A percentile compares a stretch with the other conserved stretches of the same genome.
Evolutionary conservation across 495 filamentous ascomycete genomes (phyloP).

Genomic region (Penicillium maclennaniae): DNA sequence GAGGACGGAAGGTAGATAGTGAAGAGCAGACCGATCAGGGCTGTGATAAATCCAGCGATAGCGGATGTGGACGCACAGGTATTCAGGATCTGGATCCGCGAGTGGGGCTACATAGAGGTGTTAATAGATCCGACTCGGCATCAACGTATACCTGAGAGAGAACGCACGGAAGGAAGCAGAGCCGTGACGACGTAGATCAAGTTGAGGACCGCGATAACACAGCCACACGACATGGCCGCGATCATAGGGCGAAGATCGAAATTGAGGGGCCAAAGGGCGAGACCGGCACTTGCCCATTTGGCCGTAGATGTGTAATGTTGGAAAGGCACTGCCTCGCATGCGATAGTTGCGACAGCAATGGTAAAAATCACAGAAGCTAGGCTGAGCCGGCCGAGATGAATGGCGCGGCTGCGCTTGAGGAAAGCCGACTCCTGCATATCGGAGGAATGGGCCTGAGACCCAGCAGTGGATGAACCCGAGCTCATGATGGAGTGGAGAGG

Average conservation of each 20-base stretch:
- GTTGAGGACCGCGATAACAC: constrained; percentile 36
- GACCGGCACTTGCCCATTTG: constrained; percentile 30
- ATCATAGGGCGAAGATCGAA: constrained; percentile 46
- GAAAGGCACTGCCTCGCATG: constrained; percentile 40
- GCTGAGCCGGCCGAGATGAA: constrained; percentile 38
- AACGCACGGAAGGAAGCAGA: constrained; percentile 40
- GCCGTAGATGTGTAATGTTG: constrained; percentile 39
- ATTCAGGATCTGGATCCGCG: constrained; percentile 38
- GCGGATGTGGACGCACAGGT: constrained; percentile 33
- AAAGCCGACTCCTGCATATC: constrained; percentile 38
- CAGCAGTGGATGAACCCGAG: constrained; percentile 22
- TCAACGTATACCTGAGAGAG: background rate
- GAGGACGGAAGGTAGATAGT: constrained; percentile 41
- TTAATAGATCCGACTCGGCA: background rate
- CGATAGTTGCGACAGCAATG: constrained; percentile 36
- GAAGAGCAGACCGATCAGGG: constrained; percentile 41
- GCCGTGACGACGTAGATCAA: constrained; percentile 39
- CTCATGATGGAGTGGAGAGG: constrained; percentile 18
- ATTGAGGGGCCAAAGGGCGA: constrained; percentile 49
- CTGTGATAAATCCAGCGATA: constrained; percentile 35
- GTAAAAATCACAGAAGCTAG: constrained; percentile 33
- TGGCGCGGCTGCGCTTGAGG: constrained; percentile 31
- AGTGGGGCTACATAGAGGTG: constrained; percentile 26
- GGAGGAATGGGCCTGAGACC: constrained; percentile 28
- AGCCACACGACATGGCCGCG: constrained; percentile 42